These are phyloP conservation scores for Verticillium nonalfalfae DNA, from an alignment of 2,329 filamentous ascomycete species.

Conservation along the genomic window DNA sequence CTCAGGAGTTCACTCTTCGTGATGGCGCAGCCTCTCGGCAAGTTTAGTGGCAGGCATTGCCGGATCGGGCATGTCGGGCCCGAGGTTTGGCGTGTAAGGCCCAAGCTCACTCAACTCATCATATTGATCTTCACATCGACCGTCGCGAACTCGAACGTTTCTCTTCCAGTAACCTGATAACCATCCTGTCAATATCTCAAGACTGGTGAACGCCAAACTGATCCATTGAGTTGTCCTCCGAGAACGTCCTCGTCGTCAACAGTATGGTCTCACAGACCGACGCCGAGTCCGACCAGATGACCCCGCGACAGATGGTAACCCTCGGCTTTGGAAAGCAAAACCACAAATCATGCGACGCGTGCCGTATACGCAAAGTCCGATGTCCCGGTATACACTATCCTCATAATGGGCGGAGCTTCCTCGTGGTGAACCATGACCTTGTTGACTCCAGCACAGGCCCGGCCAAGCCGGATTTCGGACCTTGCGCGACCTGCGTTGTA, in stretches of 20 bases:
- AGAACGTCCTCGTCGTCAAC: neutral
- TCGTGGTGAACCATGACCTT: neutral
- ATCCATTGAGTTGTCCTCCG: neutral
- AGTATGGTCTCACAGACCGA: neutral
- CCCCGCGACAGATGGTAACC: neutral
- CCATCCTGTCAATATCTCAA: neutral
- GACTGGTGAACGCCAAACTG: neutral
- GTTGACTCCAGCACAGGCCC: neutral
- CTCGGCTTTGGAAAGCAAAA: neutral
- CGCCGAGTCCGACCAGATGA: neutral
- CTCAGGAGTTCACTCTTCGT: too few species aligned
- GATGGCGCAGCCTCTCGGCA: neutral
- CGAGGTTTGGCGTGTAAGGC: neutral
- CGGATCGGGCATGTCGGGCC: neutral
- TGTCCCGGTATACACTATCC: slow-evolving; percentile 14
- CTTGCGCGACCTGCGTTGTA: slow-evolving; percentile 22
- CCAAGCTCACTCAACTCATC: neutral
- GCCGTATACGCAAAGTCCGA: slow-evolving; percentile 32
- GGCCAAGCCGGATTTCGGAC: slow-evolving; percentile 11
- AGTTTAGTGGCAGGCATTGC: neutral
- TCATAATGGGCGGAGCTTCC: neutral
- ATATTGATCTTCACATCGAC: neutral
- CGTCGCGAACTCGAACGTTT: neutral
- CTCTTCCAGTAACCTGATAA: neutral
- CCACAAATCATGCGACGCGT: slow-evolving; percentile 28